Base-by-base conservation (phyloP, 1,284 basidiomycete genomes). In the Tilletiopsis washingtonensis region DNA sequence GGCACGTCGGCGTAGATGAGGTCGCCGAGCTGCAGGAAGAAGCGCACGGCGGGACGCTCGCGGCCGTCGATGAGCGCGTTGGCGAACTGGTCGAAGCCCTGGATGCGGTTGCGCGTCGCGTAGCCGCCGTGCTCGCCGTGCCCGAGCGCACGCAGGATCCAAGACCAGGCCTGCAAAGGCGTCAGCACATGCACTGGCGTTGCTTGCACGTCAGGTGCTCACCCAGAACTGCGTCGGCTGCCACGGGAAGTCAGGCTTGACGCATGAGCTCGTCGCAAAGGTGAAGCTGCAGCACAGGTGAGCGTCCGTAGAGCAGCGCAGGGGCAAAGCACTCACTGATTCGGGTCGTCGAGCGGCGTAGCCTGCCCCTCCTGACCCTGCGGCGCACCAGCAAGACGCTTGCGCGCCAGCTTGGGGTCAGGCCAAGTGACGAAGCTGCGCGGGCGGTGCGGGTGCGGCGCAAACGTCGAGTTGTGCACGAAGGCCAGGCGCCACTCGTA, bases 1-100 rank as follows among this genome's bases (percentile, higher is more conserved):
- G 85, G 85, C 1, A 86, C 81, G 64, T 88, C 85, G 5, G 82
- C 83, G 60, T 88, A 86, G 61, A 88, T 83, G 61, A 84, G 83
- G 64, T 87, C 75, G 34, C 47, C 59, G 26, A 67, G 55, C 60
- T 73, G 46, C 59, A 75, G 36, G 26, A 69, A 59, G 69, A 76
- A 53, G 59, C 75, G 68, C 59, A 77, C 26, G 44, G 67, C 41
- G 49, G 71, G 56, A 57, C 71, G 54, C 51, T 57, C 54, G 11
- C 59, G 47, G 6, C 56, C 57, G 5, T 47, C 44, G 6, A 69
- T 45, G 3, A 54, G 43, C 15, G 57, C 56, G 26, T 69, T 37
- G 4, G 82, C 79, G 27, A 87, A 77, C 11, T 83, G 73, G 61
- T 86, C 83, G 50, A 83, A 84, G 23, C 84, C 85, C 52, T 77